Evolutionary conservation across 1,139 yeast species (phyloP), one percentile per base, ranked within the genome.

Genomic region (Yamadazyma jaroonii): DNA sequence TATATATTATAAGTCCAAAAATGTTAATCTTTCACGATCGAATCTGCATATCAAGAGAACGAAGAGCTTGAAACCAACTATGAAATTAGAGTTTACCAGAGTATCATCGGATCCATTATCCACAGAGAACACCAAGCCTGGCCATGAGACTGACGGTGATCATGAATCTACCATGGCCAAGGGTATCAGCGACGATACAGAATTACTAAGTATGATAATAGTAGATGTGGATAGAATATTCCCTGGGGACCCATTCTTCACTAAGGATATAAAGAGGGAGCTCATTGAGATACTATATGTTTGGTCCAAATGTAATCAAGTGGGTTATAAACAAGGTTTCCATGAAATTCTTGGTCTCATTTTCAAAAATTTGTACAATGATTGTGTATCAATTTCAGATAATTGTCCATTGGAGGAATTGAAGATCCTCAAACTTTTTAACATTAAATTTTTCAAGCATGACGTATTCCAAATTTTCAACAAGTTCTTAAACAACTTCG

Each of bases 261-360:
- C 67, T 39, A 40, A 55, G 21, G 21, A 45, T 8, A 38, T 46
- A 23, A 74, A 75, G 48, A 50, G 59, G 9, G 70, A 67, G 33
- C 59, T 83, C 43, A 65, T 75, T 15, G 74, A 76, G 46, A 61
- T 82, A 3, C 53, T 83, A 22, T 81, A 65, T 54, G 61, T 74
- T 6, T 79, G 81, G 73, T 61, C 79, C 23, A 71, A 73, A 48
- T 66, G 72, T 45, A 77, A 78, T 48, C 56, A 59, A 29, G 64
- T 70, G n/a, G 76, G 79, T 2, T 83, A 83, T 54, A 80, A 77
- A 48, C 90, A 83, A 52, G 90, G 90, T 0, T 66, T 77, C 44
- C 90, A 83, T 56, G 90, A 83, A 52, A 63, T 83, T 10, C 62
- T 80, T 44, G 89, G 87, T 1, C 53, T 81, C 40, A 62, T 83